Evolutionary conservation across 768 basidiomycete genomes (phyloP).

Genomic region (Boletus vermiculosoides): DNA sequence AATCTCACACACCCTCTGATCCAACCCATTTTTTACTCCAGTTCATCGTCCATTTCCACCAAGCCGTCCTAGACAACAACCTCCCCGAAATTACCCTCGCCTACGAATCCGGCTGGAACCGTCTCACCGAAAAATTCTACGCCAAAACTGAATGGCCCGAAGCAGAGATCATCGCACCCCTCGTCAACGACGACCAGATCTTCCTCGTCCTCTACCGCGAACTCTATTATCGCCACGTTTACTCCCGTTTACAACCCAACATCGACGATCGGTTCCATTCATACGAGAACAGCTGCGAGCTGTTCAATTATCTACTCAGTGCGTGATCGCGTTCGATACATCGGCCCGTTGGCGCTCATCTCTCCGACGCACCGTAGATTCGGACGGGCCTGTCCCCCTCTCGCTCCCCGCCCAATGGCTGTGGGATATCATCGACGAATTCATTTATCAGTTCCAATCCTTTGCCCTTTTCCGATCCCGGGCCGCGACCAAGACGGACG

Average conservation of each 20-base stretch:
- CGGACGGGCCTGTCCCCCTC: slow-evolving; percentile 87
- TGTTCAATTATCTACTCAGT: slow-evolving; percentile 98
- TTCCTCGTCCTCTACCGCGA: slow-evolving; percentile 98
- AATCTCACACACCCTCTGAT: not conserved
- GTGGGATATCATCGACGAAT: slow-evolving; percentile 97
- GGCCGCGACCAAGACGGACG: slow-evolving; percentile 80
- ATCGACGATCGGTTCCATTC: slow-evolving; percentile 98
- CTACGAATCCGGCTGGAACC: slow-evolving; percentile 97
- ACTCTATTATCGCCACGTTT: slow-evolving; percentile 92
- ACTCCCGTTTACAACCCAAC: slow-evolving; percentile 92
- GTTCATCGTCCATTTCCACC: slow-evolving; percentile 95
- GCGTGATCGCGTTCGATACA: slow-evolving; percentile 1
- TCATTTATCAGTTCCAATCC: slow-evolving; percentile 97
- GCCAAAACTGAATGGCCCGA: slow-evolving; percentile 96
- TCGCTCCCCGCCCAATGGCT: slow-evolving; percentile 97
- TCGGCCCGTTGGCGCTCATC: not conserved
- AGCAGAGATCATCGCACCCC: slow-evolving; percentile 89
- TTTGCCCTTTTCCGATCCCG: slow-evolving; percentile 92
- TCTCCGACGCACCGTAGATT: slow-evolving; percentile 51
- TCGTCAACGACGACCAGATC: slow-evolving; percentile 94
- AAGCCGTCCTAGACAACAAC: slow-evolving; percentile 90
- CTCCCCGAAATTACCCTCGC: slow-evolving; percentile 86
- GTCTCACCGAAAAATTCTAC: slow-evolving; percentile 95
- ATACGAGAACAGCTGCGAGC: slow-evolving; percentile 95
- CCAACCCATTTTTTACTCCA: slow-evolving; percentile 32